phyloP scores from a whole-genome alignment of 2,329 filamentous ascomycete genomes.

The Aspergillus phoenicis region DNA sequence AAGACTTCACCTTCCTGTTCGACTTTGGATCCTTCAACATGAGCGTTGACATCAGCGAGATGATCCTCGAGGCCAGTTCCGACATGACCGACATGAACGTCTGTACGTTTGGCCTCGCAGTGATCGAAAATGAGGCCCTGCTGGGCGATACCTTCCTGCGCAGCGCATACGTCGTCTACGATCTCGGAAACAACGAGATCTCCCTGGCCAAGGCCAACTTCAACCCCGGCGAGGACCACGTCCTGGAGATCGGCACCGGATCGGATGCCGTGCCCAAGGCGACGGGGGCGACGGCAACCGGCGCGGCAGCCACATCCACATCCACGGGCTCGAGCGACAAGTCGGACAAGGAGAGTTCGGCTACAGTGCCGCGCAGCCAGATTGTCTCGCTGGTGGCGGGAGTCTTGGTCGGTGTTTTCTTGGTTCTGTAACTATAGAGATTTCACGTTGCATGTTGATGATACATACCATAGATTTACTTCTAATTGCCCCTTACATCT shows the following conservation, averaged over 20 bases:
- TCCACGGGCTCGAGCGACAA: not conserved
- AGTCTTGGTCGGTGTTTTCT: not conserved
- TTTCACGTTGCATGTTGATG: too few species aligned
- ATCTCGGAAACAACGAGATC: conserved; percentile 71
- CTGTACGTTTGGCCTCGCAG: conserved; percentile 68
- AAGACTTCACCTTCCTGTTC: conserved; percentile 54
- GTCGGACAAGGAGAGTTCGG: not conserved
- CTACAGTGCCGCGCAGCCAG: not conserved
- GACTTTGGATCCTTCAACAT: conserved; percentile 58
- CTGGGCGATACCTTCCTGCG: conserved; percentile 75
- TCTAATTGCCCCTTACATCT: too few species aligned
- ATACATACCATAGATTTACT: too few species aligned
- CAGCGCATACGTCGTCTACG: conserved; percentile 75
- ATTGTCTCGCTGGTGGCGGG: not conserved
- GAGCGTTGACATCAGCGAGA: conserved; percentile 57
- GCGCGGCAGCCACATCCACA: not conserved
- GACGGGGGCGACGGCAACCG: conserved; percentile 24
- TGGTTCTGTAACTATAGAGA: not conserved
- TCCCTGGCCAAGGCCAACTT: conserved; percentile 69
- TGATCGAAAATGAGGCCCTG: conserved; percentile 56
- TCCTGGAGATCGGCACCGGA: conserved; percentile 57
- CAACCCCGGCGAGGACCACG: conserved; percentile 53
- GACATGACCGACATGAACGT: conserved; percentile 47
- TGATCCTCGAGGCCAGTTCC: conserved; percentile 56
- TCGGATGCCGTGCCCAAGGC: conserved; percentile 53